Conservation (phyloP, 2,329 filamentous ascomycete genomes). For the Colletotrichum incanum region DNA sequence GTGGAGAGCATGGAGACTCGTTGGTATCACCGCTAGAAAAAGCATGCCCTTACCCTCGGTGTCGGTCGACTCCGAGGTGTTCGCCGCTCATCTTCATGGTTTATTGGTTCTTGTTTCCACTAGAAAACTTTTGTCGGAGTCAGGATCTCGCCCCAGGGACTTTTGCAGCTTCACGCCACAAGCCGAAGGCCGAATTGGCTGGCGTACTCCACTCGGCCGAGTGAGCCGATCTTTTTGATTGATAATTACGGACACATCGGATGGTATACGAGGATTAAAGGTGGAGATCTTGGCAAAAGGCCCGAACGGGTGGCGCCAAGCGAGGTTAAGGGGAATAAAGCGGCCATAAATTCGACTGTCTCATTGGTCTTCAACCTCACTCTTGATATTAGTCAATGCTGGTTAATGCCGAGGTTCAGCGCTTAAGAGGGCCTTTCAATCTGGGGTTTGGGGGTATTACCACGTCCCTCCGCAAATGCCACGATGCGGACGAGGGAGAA, state of each 20-base stretch:
- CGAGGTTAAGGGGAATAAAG: slow-evolving; percentile 39
- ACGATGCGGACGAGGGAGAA: not conserved
- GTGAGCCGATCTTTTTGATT: slow-evolving; percentile 29
- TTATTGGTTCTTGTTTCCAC: slow-evolving; percentile 10
- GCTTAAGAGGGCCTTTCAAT: not conserved
- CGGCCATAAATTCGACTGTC: slow-evolving; percentile 6
- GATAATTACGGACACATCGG: slow-evolving; percentile 31
- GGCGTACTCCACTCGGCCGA: slow-evolving; percentile 37
- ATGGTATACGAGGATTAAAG: slow-evolving; percentile 11
- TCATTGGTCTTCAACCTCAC: slow-evolving; percentile 10
- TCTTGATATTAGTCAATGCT: slow-evolving; percentile 29
- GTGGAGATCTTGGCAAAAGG: slow-evolving; percentile 40
- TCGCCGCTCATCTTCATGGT: slow-evolving; percentile 7
- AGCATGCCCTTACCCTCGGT: slow-evolving; percentile 36
- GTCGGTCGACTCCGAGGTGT: slow-evolving; percentile 33
- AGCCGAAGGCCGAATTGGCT: slow-evolving; percentile 16
- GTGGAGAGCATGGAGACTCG: slow-evolving; percentile 31
- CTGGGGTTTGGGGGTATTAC: slow-evolving; percentile 15
- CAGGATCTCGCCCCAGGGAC: slow-evolving; percentile 30
- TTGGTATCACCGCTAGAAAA: slow-evolving; percentile 22
- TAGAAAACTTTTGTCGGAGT: slow-evolving; percentile 26
- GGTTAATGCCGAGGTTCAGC: slow-evolving; percentile 27
- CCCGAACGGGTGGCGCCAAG: slow-evolving; percentile 41
- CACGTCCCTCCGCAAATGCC: slow-evolving; percentile 11
- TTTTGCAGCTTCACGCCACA: slow-evolving; percentile 37